Conservation (phyloP, 768 basidiomycete genomes). For the Galerina marginata region DNA sequence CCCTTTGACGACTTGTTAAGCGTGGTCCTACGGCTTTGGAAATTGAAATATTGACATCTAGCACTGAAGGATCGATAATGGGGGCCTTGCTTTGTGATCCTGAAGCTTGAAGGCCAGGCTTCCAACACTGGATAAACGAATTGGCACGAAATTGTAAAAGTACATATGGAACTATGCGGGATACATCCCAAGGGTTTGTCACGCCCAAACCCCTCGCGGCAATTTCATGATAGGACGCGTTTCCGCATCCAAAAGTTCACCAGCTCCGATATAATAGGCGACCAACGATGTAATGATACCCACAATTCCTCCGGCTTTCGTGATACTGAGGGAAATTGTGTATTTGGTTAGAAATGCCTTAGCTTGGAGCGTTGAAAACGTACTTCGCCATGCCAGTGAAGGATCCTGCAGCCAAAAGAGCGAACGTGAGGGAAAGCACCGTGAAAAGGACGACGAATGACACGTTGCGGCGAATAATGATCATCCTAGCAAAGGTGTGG, state of each 20-base stretch:
- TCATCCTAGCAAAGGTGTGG: slow-evolving; percentile 20
- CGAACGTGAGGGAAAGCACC: slow-evolving; percentile 29
- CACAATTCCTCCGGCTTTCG: slow-evolving; percentile 45
- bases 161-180: no score
- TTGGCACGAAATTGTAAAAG: no score
- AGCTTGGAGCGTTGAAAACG: slow-evolving; percentile 14
- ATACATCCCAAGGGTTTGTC: no score
- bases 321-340: slow-evolving; percentile 27
- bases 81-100: no score
- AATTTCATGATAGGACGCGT: slow-evolving; percentile 36
- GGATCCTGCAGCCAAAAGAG: slow-evolving; percentile 33
- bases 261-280: slow-evolving; percentile 51
- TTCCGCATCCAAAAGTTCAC: slow-evolving; percentile 45
- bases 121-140: no score
- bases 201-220: slow-evolving; percentile 37
- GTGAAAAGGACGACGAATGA: slow-evolving; percentile 33
- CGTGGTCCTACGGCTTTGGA: no score
- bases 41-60: no score
- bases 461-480: slow-evolving; percentile 30
- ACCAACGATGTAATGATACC: slow-evolving; percentile 47
- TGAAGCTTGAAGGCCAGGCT: no score
- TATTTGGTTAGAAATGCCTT: not conserved
- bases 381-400: slow-evolving; percentile 35
- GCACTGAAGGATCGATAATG: no score
- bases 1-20: no score